Percentiles rank a stretch among this genome's conserved stretches.
Evolutionary conservation across 2,329 filamentous ascomycete genomes (phyloP).

Genomic region (Aspergillus piperis): DNA sequence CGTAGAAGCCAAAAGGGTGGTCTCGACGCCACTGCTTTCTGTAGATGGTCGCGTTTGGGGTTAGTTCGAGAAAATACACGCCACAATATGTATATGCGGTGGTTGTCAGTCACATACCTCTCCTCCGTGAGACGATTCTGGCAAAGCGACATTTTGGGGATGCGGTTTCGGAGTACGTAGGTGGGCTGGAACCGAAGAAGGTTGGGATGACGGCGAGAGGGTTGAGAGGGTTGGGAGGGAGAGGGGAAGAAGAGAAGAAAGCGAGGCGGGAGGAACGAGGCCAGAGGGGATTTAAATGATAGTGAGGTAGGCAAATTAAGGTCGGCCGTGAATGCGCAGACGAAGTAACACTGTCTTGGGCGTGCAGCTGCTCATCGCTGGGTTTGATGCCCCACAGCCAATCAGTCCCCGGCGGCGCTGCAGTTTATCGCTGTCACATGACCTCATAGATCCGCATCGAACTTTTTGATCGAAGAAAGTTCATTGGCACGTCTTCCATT

Average conservation of each 20-base stretch:
- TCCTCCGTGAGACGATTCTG: slow-evolving; percentile 86
- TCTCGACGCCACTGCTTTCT: slow-evolving; percentile 97
- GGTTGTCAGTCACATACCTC: slow-evolving; percentile 58
- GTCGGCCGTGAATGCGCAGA: slow-evolving; percentile 9
- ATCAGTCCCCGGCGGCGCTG: slow-evolving; percentile 13
- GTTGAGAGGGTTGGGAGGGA: background rate
- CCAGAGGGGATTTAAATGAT: background rate
- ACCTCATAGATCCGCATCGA: slow-evolving; percentile 4
- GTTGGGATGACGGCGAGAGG: background rate
- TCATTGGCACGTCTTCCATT: background rate
- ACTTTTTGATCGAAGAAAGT: background rate
- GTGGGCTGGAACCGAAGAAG: background rate
- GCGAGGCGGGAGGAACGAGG: slow-evolving; percentile 3
- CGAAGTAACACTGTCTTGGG: slow-evolving; percentile 6
- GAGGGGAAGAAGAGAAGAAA: slow-evolving; percentile 4
- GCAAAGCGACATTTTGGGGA: slow-evolving; percentile 86
- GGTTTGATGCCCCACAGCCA: slow-evolving; percentile 23
- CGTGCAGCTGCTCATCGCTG: slow-evolving; percentile 2
- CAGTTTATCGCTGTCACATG: slow-evolving; percentile 13
- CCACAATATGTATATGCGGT: background rate
- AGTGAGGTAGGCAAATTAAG: background rate
- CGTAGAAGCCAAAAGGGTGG: slow-evolving; percentile 97
- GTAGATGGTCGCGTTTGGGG: slow-evolving; percentile 16
- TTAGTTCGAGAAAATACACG: slow-evolving; percentile 1
- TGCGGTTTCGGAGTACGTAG: slow-evolving; percentile 17